A percentile compares a stretch with the other conserved stretches of the same genome.
These are phyloP conservation scores for Canavalia gladiata DNA, from an alignment of 306 rosid species.

Conservation along the genomic window DNA sequence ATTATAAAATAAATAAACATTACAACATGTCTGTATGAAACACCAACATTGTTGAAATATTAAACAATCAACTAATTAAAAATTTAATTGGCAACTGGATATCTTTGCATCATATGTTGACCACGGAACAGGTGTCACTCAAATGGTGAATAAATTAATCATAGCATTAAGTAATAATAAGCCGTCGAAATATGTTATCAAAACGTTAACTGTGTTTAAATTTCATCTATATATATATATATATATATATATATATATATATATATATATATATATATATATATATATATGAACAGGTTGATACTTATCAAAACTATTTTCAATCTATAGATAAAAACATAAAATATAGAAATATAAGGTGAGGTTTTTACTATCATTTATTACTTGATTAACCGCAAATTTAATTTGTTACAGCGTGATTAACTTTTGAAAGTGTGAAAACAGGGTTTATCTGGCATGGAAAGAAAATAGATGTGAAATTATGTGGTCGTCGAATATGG, in stretches of 20 bases:
- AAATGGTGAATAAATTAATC: neutral
- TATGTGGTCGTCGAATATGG: conserved; percentile 28
- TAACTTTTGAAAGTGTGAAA: neutral
- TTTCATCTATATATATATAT: neutral
- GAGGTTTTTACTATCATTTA: neutral
- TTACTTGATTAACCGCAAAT: neutral
- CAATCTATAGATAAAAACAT: neutral
- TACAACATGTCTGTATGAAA: neutral
- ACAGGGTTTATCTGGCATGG: neutral
- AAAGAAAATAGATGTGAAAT: neutral
- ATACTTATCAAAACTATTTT: neutral
- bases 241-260: neutral
- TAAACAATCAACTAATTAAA: neutral
- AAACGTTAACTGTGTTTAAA: conserved; percentile 4
- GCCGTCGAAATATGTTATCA: neutral
- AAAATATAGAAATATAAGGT: neutral
- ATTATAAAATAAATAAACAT: neutral
- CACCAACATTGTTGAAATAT: neutral
- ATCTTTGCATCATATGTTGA: conserved; percentile 10
- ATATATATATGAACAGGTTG: neutral
- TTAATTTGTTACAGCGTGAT: neutral
- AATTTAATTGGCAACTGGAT: neutral
- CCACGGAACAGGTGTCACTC: neutral
- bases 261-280: too few species aligned
- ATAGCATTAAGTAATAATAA: neutral